These are phyloP conservation scores for Capsella rubella DNA, from an alignment of 441 rosid genomes.

Conservation along the genomic window DNA sequence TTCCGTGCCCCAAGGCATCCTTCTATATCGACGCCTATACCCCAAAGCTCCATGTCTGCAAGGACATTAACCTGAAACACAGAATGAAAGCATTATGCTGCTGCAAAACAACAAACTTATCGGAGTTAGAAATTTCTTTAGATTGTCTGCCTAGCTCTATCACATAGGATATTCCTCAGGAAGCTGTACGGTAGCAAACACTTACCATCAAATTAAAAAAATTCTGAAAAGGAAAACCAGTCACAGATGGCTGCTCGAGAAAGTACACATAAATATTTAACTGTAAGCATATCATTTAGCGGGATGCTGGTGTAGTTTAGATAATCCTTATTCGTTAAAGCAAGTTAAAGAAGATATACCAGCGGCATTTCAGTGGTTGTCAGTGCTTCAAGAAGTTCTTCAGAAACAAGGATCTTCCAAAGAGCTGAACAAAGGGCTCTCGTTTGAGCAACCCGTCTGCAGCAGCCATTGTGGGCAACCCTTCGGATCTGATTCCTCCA, in stretches of 20 bases:
- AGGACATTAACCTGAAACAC: constrained; percentile 80
- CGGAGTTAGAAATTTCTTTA: constrained; percentile 8
- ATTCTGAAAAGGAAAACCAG: constrained; percentile 14
- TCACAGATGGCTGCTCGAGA: constrained; percentile 14
- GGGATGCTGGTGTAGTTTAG: constrained; percentile 27
- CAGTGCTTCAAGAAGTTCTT: constrained; percentile 75
- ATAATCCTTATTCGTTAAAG: constrained; percentile 14
- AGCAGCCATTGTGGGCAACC: constrained; percentile 97
- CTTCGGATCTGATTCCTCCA: constrained; percentile 98
- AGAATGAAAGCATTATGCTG: constrained; percentile 39
- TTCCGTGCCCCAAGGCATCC: constrained; percentile 84
- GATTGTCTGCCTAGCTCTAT: constrained; percentile 15
- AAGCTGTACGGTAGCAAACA: constrained; percentile 9
- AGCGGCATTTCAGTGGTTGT: constrained; percentile 81
- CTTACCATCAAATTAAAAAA: constrained; percentile 2
- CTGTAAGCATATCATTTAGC: constrained; percentile 5
- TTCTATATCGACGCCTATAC: constrained; percentile 94
- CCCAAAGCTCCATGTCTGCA: constrained; percentile 98
- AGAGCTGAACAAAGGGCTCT: constrained; percentile 80
- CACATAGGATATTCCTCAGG: not conserved
- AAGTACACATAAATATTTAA: constrained; percentile 5
- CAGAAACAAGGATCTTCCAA: constrained; percentile 91
- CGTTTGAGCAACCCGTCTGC: constrained; percentile 89
- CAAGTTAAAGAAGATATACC: constrained; percentile 58
- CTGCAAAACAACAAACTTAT: constrained; percentile 14